phyloP scores from a whole-genome alignment of 176 grass and related monocot genomes.

The Alopecurus myosuroides region DNA sequence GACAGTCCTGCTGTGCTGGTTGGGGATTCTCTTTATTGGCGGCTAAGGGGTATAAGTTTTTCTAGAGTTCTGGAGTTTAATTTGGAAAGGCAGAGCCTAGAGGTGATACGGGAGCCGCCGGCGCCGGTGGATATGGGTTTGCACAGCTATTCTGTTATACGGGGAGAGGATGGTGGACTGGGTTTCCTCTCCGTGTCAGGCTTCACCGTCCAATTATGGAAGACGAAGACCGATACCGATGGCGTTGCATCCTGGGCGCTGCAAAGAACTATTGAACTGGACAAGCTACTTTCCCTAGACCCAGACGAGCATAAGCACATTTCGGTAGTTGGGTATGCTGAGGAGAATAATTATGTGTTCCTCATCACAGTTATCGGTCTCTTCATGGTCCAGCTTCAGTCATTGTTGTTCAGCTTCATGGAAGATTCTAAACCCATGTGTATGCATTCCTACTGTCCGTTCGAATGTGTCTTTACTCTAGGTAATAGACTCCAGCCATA shows the following conservation, averaged over 20 bases:
- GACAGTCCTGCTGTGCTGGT: not conserved
- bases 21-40: slow-evolving; percentile 6
- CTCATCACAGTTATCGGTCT: not conserved
- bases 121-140: no score
- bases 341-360: not conserved
- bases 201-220: not conserved
- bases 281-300: not conserved
- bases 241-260: not conserved
- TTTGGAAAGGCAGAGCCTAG: not conserved
- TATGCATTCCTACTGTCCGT: not conserved
- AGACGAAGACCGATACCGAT: not conserved
- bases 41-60: not conserved
- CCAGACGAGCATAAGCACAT: not conserved
- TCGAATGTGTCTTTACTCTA: not conserved
- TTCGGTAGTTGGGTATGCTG: not conserved
- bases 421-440: not conserved
- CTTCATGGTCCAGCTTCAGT: not conserved
- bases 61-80: not conserved
- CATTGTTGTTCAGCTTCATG: not conserved
- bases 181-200: not conserved
- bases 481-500: not conserved
- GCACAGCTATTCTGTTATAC: not conserved
- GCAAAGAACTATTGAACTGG: not conserved
- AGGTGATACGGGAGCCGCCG: not conserved
- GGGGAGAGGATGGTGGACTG: not conserved